Percentiles rank a stretch among this genome's conserved stretches.
Evolutionary conservation across 108 stramenopile genomes (phyloP).

Genomic region (Cyclotella baltica): DNA sequence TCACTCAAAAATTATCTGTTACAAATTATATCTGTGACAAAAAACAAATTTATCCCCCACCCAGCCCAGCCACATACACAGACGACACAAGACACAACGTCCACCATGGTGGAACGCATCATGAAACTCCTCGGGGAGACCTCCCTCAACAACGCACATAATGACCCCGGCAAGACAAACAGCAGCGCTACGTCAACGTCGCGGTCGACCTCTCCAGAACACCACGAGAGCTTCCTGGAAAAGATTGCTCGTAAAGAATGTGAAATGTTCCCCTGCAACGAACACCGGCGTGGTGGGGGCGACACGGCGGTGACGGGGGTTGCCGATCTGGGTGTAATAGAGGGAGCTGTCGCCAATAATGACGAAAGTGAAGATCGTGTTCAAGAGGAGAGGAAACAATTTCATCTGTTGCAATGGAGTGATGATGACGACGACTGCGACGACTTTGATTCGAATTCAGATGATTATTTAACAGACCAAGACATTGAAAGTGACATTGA

Average conservation of each 20-base stretch:
- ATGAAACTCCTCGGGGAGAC: constrained; percentile 6
- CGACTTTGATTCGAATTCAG: constrained; percentile 29
- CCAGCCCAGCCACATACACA: no score
- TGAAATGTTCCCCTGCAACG: constrained; percentile 10
- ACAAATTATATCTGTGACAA: no score
- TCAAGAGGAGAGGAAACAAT: constrained; percentile 54
- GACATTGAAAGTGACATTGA: constrained; percentile 13
- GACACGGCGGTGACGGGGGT: background rate
- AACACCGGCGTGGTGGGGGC: background rate
- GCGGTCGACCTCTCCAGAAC: background rate
- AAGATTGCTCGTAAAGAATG: constrained; percentile 35
- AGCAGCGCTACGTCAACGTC: constrained; percentile 2
- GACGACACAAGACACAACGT: no score
- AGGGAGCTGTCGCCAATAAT: constrained; percentile 45
- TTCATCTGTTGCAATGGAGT: constrained; percentile 33
- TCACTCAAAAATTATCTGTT: no score
- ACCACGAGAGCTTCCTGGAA: constrained; percentile 34
- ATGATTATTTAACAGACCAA: no score
- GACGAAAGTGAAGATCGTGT: constrained; percentile 65
- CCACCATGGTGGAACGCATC: constrained; percentile 15
- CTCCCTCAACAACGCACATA: background rate
- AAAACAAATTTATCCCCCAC: no score
- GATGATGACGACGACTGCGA: constrained; percentile 28
- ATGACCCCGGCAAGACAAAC: background rate
- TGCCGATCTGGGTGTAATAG: background rate